Evolutionary conservation across 2,329 filamentous ascomycete species (phyloP).

Genomic region (Decorospora gaudefroyi): DNA sequence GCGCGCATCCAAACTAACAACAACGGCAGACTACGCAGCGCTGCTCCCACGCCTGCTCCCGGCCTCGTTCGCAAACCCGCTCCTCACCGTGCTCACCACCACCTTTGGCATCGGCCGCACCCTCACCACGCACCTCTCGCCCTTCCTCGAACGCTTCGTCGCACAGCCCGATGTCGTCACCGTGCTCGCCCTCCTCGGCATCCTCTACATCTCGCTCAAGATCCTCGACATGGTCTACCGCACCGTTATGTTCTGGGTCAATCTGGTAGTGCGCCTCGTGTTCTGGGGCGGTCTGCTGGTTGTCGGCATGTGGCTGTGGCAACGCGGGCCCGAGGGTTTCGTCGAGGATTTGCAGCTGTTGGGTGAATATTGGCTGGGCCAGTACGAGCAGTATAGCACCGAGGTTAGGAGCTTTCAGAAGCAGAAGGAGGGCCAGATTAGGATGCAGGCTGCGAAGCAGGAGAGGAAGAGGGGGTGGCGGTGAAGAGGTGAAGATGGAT

Average conservation of each 20-base stretch:
- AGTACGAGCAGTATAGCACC: constrained; percentile 46
- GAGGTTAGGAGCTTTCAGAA: constrained; percentile 35
- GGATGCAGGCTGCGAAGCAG: constrained; percentile 27
- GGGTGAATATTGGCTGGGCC: constrained; percentile 45
- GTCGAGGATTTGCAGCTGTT: constrained; percentile 59
- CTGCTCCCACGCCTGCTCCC: constrained; percentile 41
- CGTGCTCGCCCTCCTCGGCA: constrained; percentile 61
- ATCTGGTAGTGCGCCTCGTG: constrained; percentile 64
- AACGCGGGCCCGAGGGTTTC: constrained; percentile 67
- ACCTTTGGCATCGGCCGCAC: constrained; percentile 35
- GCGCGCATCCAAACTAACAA: no score
- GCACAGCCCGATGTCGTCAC: constrained; percentile 54
- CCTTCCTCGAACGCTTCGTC: constrained; percentile 34
- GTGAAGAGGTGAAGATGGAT: constrained; percentile 1
- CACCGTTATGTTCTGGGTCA: constrained; percentile 75
- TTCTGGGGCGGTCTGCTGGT: constrained; percentile 67
- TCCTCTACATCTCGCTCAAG: constrained; percentile 66
- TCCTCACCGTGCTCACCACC: constrained; percentile 38
- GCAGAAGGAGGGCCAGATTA: constrained; percentile 34
- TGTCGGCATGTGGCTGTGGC: constrained; percentile 61
- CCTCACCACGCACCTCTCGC: constrained; percentile 36
- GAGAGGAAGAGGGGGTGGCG: constrained; percentile 20
- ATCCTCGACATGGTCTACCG: constrained; percentile 72
- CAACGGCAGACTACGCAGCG: constrained; percentile 36
- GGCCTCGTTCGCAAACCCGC: constrained; percentile 36